A percentile compares a stretch with the other conserved stretches of the same genome.
Evolutionary conservation across 2,329 filamentous ascomycete genomes (phyloP).

Genomic region (Beauveria rudraprayagi): DNA sequence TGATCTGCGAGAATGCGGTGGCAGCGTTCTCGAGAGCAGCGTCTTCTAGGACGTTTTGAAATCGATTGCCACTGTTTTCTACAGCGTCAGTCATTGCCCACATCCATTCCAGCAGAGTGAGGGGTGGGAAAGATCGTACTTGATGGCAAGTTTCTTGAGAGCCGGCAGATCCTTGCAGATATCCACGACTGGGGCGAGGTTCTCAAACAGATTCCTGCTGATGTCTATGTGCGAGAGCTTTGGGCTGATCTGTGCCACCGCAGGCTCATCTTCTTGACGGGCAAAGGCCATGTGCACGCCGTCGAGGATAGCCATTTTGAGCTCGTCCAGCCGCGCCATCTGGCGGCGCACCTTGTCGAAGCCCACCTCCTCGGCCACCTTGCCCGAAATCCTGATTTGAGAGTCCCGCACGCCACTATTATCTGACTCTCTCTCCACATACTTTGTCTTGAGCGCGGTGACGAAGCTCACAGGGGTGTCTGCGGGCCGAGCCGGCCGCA

Average conservation of each 20-base stretch:
- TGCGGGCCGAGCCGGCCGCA: slow-evolving; percentile 65
- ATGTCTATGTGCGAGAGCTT: slow-evolving; percentile 74
- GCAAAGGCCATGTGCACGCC: slow-evolving; percentile 52
- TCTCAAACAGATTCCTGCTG: slow-evolving; percentile 72
- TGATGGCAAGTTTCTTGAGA: slow-evolving; percentile 59
- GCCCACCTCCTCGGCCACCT: slow-evolving; percentile 86
- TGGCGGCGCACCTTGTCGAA: slow-evolving; percentile 86
- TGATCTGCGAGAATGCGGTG: slow-evolving; percentile 41
- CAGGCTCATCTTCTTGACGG: slow-evolving; percentile 23
- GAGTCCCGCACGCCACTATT: slow-evolving; percentile 10
- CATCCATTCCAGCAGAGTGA: neutral
- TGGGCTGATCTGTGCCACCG: slow-evolving; percentile 47
- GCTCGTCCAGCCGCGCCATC: slow-evolving; percentile 68
- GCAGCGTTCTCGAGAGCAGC: slow-evolving; percentile 23
- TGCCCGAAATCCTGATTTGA: slow-evolving; percentile 63
- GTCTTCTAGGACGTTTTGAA: slow-evolving; percentile 37
- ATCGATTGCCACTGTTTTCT: slow-evolving; percentile 61
- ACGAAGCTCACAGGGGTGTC: slow-evolving; percentile 68
- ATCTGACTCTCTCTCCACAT: slow-evolving; percentile 46
- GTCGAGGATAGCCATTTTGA: slow-evolving; percentile 77
- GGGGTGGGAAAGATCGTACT: slow-evolving; percentile 42
- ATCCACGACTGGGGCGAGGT: slow-evolving; percentile 55
- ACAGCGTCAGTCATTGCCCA: slow-evolving; percentile 13
- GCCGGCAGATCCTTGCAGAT: slow-evolving; percentile 65
- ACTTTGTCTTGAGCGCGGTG: slow-evolving; percentile 74